These are phyloP conservation scores for Abelmoschus esculentus DNA, from an alignment of 345 rosid genomes.

Conservation along the genomic window DNA sequence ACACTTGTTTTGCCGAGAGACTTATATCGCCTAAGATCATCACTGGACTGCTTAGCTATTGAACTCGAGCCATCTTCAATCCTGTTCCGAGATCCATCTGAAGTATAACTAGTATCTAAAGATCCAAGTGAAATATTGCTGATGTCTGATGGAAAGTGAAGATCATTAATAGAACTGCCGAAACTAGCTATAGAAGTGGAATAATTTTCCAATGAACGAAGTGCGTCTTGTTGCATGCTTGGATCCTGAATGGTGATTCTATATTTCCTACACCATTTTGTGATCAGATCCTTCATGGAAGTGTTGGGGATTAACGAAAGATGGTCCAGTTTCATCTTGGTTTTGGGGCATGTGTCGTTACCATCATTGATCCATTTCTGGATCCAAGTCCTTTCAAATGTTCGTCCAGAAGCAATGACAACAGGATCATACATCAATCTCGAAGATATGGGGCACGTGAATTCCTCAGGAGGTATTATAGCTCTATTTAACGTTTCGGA, in stretches of 20 bases:
- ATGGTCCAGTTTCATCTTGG: slow-evolving; percentile 35
- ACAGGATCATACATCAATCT: slow-evolving; percentile 87
- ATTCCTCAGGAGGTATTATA: slow-evolving; percentile 40
- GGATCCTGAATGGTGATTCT: slow-evolving; percentile 54
- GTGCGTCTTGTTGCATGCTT: slow-evolving; percentile 9
- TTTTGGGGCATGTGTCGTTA: slow-evolving; percentile 59
- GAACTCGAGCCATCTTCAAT: slow-evolving; percentile 23
- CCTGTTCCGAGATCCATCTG: slow-evolving; percentile 28
- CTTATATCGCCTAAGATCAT: slow-evolving; percentile 19
- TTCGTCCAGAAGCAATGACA: slow-evolving; percentile 68
- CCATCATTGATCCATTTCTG: slow-evolving; percentile 83
- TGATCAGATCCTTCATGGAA: slow-evolving; percentile 49
- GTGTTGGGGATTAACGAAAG: slow-evolving; percentile 43
- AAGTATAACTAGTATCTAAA: slow-evolving; percentile 36
- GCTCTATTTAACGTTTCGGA: slow-evolving; percentile 14
- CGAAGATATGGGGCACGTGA: slow-evolving; percentile 64
- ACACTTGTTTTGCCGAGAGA: slow-evolving; percentile 19
- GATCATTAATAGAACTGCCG: slow-evolving; percentile 47
- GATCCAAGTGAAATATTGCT: slow-evolving; percentile 54
- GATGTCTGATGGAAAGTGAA: slow-evolving; percentile 42
- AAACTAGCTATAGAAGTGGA: slow-evolving; percentile 59
- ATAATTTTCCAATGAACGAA: slow-evolving; percentile 33
- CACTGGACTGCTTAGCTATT: slow-evolving; percentile 13
- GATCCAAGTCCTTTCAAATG: slow-evolving; percentile 77
- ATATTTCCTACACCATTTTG: slow-evolving; percentile 53